Evolutionary conservation across 2,329 filamentous ascomycete species (phyloP).

Genomic region (Chrysoporthe austroafricana): DNA sequence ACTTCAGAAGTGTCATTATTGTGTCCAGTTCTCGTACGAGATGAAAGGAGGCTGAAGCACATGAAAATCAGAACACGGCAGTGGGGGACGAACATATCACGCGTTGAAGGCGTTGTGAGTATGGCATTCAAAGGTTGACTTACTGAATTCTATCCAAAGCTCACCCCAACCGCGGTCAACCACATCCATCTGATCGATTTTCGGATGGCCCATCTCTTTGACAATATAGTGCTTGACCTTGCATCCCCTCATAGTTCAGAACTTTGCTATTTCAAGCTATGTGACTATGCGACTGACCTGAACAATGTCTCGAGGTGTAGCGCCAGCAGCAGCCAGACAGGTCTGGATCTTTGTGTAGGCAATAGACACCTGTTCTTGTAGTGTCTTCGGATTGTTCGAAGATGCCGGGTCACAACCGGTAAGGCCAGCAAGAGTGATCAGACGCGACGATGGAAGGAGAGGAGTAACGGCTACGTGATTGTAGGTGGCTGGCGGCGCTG

Average conservation of each 20-base stretch:
- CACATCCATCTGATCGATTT: slow-evolving; percentile 19
- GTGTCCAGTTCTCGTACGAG: no score
- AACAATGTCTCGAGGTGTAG: slow-evolving; percentile 24
- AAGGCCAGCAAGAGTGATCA: slow-evolving; percentile 22
- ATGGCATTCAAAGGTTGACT: background rate
- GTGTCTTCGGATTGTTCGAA: slow-evolving; percentile 19
- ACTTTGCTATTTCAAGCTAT: background rate
- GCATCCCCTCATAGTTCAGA: background rate
- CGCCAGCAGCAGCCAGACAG: slow-evolving; percentile 21
- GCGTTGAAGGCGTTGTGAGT: background rate
- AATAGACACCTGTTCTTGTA: slow-evolving; percentile 18
- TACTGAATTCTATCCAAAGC: slow-evolving; percentile 20
- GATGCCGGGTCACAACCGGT: slow-evolving; percentile 25
- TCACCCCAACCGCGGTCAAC: slow-evolving; percentile 24
- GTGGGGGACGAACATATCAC: background rate
- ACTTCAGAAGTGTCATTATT: background rate
- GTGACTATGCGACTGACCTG: slow-evolving; percentile 7
- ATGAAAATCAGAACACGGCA: background rate
- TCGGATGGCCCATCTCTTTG: slow-evolving; percentile 20
- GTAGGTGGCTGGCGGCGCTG: slow-evolving; percentile 20
- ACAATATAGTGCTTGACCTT: slow-evolving; percentile 26
- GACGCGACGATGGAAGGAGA: slow-evolving; percentile 20
- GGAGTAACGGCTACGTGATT: slow-evolving; percentile 23
- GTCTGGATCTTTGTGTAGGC: slow-evolving; percentile 22
- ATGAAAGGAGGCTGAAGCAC: no score